Conservation (phyloP, 1,139 yeast species). For the Taphrina flavorubra region DNA sequence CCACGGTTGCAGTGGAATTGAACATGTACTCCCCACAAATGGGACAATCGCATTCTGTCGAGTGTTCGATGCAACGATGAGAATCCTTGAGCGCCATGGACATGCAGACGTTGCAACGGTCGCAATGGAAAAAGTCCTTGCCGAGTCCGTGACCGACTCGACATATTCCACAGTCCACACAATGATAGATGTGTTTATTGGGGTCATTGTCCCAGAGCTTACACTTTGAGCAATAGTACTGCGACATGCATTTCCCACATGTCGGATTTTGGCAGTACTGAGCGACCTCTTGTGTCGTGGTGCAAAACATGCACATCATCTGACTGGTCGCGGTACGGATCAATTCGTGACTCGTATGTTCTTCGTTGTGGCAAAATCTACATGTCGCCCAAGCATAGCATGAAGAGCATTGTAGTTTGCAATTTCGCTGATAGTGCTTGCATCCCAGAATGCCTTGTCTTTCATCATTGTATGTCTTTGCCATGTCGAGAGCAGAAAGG, state of each 20-base stretch:
- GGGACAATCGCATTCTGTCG: constrained; percentile 91
- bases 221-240: constrained; percentile 78
- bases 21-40: constrained; percentile 91
- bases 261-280: constrained; percentile 62
- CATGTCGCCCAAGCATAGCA: constrained; percentile 81
- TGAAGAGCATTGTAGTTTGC: constrained; percentile 78
- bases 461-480: constrained; percentile 58
- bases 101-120: constrained; percentile 84
- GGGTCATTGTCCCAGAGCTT: constrained; percentile 83
- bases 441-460: constrained; percentile 68
- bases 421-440: constrained; percentile 78
- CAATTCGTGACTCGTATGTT: constrained; percentile 63
- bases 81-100: constrained; percentile 76
- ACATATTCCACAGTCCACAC: constrained; percentile 91
- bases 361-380: constrained; percentile 82
- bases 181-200: constrained; percentile 82
- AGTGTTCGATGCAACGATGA: constrained; percentile 82
- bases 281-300: constrained; percentile 73
- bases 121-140: constrained; percentile 31
- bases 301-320: constrained; percentile 81
- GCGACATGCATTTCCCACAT: constrained; percentile 71
- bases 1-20: constrained; percentile 81
- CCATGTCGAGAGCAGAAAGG: constrained; percentile 32
- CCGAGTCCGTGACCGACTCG: constrained; percentile 63
- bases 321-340: constrained; percentile 68